Percentiles rank a stretch among this genome's conserved stretches.
Conservation (phyloP, 2,329 filamentous ascomycete species). For the Aspergillus viridinutans region DNA sequence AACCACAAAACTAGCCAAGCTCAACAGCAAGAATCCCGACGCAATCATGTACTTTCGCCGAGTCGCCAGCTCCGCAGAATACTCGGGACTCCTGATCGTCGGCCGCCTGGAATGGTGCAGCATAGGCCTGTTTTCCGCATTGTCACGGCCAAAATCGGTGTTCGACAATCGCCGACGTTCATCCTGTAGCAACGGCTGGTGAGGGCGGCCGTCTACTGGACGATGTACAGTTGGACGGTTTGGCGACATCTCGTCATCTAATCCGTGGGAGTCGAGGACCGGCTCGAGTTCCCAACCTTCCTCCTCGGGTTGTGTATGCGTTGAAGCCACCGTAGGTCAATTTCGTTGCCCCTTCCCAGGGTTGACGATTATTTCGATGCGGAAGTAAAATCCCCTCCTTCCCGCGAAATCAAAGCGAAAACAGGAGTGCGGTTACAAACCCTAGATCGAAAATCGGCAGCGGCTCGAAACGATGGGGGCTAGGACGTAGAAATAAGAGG, state of each 20-base stretch:
- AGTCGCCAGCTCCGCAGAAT: constrained; percentile 60
- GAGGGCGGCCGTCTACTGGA: constrained; percentile 45
- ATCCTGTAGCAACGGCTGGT: constrained; percentile 53
- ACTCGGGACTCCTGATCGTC: constrained; percentile 72
- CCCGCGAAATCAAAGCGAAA: background rate
- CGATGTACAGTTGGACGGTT: constrained; percentile 47
- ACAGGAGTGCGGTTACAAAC: background rate
- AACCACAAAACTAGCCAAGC: constrained; percentile 80
- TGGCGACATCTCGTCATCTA: constrained; percentile 43
- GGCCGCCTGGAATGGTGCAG: constrained; percentile 53
- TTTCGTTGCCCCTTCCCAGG: background rate
- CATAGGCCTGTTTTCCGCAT: constrained; percentile 34
- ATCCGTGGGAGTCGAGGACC: constrained; percentile 34
- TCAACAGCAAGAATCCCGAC: constrained; percentile 74
- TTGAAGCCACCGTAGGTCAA: constrained; percentile 29
- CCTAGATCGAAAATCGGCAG: background rate
- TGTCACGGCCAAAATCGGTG: constrained; percentile 23
- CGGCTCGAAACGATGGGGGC: background rate
- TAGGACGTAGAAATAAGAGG: background rate
- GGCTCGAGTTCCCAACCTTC: constrained; percentile 30
- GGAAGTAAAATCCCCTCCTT: too few relatives aligned
- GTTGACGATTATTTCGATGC: too few relatives aligned
- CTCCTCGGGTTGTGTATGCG: constrained; percentile 22
- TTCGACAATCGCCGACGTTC: constrained; percentile 38
- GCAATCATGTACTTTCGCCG: constrained; percentile 84